phyloP scores from a whole-genome alignment of 306 rosid genomes.

The Cucumis cinereus region DNA sequence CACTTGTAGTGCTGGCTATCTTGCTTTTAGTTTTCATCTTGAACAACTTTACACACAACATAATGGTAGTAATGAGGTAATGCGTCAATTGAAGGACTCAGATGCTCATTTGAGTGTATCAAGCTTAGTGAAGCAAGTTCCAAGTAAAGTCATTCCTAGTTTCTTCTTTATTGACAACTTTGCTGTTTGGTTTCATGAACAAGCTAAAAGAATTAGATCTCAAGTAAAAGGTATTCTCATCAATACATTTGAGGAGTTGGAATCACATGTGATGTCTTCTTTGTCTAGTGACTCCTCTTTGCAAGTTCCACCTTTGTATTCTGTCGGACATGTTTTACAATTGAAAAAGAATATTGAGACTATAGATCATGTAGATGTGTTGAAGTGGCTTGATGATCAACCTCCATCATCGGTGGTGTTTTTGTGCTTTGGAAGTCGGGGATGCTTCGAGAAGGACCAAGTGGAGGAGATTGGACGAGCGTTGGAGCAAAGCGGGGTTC shows the following conservation, averaged over 20 bases:
- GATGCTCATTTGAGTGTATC: not conserved
- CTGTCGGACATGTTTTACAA: constrained; percentile 23
- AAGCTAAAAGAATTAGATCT: not conserved
- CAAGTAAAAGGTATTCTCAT: constrained; percentile 16
- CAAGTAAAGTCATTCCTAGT: not conserved
- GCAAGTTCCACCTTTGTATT: constrained; percentile 1
- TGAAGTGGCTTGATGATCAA: constrained; percentile 21
- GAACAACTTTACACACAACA: not conserved
- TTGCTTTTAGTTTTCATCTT: not conserved
- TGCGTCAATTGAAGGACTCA: not conserved
- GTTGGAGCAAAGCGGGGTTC: constrained; percentile 8
- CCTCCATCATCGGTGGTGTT: constrained; percentile 23
- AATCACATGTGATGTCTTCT: not conserved
- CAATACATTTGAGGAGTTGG: constrained; percentile 16
- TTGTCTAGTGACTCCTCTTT: not conserved
- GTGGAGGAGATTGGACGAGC: constrained; percentile 14
- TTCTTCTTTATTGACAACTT: not conserved
- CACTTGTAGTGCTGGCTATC: not conserved
- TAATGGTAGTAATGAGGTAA: not conserved
- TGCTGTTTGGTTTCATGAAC: not conserved
- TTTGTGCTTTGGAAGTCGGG: constrained; percentile 25
- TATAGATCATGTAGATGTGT: not conserved
- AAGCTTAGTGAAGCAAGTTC: constrained; percentile 7
- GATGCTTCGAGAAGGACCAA: constrained; percentile 10
- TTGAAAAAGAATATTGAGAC: not conserved